Percentiles rank a stretch among this genome's conserved stretches.
phyloP scores from a whole-genome alignment of 345 rosid species.

The Sapria himalayana region DNA sequence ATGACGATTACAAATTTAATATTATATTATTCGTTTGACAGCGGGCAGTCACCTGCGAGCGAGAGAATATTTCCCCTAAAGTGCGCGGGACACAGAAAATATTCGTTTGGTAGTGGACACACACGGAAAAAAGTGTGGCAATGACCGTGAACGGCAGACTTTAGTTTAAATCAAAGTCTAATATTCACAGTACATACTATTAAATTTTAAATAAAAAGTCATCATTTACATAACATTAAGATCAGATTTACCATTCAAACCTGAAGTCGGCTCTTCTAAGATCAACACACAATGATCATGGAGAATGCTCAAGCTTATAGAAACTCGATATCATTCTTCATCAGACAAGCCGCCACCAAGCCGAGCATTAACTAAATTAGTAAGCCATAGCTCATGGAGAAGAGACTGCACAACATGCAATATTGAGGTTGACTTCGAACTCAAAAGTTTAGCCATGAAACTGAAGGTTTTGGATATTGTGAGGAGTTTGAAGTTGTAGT shows the following conservation, averaged over 20 bases:
- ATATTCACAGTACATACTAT: too few species aligned
- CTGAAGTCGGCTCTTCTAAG: conserved; percentile 85
- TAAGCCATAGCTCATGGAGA: conserved; percentile 36
- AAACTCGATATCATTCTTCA: conserved; percentile 66
- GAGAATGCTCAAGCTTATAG: conserved; percentile 70
- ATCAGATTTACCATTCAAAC: conserved; percentile 72
- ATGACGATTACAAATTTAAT: too few species aligned
- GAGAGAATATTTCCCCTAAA: too few species aligned
- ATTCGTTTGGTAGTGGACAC: too few species aligned
- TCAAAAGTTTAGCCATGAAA: conserved; percentile 52
- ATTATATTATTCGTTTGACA: too few species aligned
- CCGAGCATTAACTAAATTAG: conserved; percentile 32
- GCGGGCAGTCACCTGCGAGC: too few species aligned
- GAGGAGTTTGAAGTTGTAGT: conserved; percentile 48
- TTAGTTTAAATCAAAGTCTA: too few species aligned
- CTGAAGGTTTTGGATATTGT: conserved; percentile 60
- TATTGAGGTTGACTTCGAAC: conserved; percentile 20
- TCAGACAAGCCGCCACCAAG: conserved; percentile 48
- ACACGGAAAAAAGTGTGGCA: too few species aligned
- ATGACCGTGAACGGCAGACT: too few species aligned
- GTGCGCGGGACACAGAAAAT: too few species aligned
- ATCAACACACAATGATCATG: conserved; percentile 70
- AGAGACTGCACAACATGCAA: conserved; percentile 28
- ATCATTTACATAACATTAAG: conserved; percentile 48
- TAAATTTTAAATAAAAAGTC: too few species aligned